Evolutionary conservation across 306 rosid species (phyloP), one percentile per base, ranked within the genome.

Genomic region (Dryas alaskensis): DNA sequence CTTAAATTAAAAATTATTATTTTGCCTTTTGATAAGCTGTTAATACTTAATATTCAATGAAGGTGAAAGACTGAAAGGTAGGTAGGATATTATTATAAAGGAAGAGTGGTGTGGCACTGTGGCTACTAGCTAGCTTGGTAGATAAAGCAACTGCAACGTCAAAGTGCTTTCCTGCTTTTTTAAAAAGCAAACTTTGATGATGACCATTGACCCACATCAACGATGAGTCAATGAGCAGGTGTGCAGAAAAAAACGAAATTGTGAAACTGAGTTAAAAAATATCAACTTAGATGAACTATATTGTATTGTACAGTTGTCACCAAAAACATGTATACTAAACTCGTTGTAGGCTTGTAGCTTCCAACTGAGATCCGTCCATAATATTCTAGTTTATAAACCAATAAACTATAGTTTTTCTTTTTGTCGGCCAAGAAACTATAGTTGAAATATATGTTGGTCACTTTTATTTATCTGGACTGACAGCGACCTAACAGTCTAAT

Each of bases 151-250:
- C 10, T 4, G 54, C 48, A 57, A 54, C 52, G 17, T 25, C 3
- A 43, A 71, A 69, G 63, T n/a, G 62, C 27, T 7, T 42, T 53
- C n/a, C 22, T 39, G 8, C 45, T 40, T 69, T 52, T 19, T 8
- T 4, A 2, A 65, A 58, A 59, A 13, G 68, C 44, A 10, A n/a
- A 0, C 17, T 44, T 60, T 67, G 53, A 67, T 68, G 67, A 51
- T 54, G 82, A 44, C 72, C 65, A n/a, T n/a, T 69, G 31, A 37
- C 68, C 79, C 46, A 47, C 75, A 7, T 43, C 10, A 50, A 17
- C 69, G 43, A 17, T 16, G 55, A 65, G 25, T 49, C 12, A 70
- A 16, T 62, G 67, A 62, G 25, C 67, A 7, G 37, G 74, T 9
- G 74, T 9, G 43, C 4, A n/a, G 50, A 46, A 8, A 25, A 67